Percentiles rank a stretch among this genome's conserved stretches.
Conservation (phyloP, 768 basidiomycete genomes). For the Tulasnella sp. region DNA sequence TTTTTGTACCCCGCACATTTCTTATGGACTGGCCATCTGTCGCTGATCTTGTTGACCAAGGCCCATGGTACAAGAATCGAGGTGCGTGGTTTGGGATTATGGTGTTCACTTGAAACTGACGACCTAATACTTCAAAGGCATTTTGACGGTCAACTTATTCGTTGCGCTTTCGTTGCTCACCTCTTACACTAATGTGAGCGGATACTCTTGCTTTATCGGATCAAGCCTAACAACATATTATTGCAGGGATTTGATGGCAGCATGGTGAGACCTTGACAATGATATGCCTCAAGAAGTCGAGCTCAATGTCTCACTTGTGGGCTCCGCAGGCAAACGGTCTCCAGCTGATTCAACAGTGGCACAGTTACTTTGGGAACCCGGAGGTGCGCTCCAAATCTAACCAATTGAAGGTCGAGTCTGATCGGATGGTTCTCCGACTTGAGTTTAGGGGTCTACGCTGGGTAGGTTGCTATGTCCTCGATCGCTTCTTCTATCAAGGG, state of each 20-base stretch:
- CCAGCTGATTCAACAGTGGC: not conserved
- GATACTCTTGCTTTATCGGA: not conserved
- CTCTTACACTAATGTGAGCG: conserved; percentile 15
- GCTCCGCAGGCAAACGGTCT: not conserved
- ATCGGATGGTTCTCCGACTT: not conserved
- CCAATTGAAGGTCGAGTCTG: not conserved
- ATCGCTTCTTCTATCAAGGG: too few species aligned
- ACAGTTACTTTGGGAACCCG: conserved; percentile 7
- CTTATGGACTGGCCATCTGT: conserved; percentile 15
- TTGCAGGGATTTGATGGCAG: conserved; percentile 16
- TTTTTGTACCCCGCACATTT: not conserved
- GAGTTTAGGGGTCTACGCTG: not conserved
- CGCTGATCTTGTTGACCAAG: conserved; percentile 15
- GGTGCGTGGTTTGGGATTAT: not conserved
- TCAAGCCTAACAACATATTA: not conserved
- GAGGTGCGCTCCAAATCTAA: not conserved
- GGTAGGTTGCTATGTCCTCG: not conserved
- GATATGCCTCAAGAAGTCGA: too few species aligned
- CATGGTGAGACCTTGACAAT: not conserved
- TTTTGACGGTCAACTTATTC: conserved; percentile 7
- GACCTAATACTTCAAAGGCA: not conserved
- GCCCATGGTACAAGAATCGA: conserved; percentile 16
- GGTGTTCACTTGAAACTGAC: not conserved
- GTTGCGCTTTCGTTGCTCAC: conserved; percentile 7
- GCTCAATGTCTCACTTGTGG: too few species aligned